Conservation (phyloP, 2,329 filamentous ascomycete genomes). For the Xylariaceae sp. region DNA sequence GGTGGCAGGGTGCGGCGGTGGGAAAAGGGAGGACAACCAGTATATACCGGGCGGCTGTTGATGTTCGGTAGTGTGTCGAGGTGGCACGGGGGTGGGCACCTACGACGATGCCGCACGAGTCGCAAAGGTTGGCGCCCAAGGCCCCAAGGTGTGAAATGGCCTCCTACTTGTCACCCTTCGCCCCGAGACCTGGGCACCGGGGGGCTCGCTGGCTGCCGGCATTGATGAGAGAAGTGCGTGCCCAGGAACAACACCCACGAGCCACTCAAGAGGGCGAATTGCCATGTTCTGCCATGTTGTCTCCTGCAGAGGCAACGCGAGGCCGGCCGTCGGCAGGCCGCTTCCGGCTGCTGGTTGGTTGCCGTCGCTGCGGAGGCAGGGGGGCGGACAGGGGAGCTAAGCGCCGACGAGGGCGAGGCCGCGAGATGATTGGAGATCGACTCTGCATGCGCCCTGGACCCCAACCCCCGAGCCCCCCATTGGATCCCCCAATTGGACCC, state of each 20-base stretch:
- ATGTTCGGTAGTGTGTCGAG: constrained; percentile 36
- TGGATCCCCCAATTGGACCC: constrained; percentile 16
- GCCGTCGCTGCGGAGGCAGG: constrained; percentile 6
- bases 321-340: constrained; percentile 13
- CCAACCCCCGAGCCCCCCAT: too few relatives aligned
- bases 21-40: constrained; percentile 38
- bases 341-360: constrained; percentile 24
- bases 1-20: constrained; percentile 32
- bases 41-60: constrained; percentile 55
- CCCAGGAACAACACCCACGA: too few relatives aligned
- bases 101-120: too few relatives aligned
- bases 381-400: constrained; percentile 22
- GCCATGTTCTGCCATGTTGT: constrained; percentile 16
- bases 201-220: too few relatives aligned
- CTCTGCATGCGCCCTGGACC: constrained; percentile 2
- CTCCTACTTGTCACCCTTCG: constrained; percentile 35
- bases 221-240: too few relatives aligned
- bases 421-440: constrained; percentile 20
- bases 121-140: constrained; percentile 23
- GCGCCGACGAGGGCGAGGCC: constrained; percentile 18
- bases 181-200: too few relatives aligned
- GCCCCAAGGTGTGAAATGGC: constrained; percentile 28
- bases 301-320: constrained; percentile 12
- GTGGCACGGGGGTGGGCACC: too few relatives aligned
- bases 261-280: constrained; percentile 25